Evolutionary conservation across 2,329 filamentous ascomycete species (phyloP).

Genomic region (Metarhizium album): DNA sequence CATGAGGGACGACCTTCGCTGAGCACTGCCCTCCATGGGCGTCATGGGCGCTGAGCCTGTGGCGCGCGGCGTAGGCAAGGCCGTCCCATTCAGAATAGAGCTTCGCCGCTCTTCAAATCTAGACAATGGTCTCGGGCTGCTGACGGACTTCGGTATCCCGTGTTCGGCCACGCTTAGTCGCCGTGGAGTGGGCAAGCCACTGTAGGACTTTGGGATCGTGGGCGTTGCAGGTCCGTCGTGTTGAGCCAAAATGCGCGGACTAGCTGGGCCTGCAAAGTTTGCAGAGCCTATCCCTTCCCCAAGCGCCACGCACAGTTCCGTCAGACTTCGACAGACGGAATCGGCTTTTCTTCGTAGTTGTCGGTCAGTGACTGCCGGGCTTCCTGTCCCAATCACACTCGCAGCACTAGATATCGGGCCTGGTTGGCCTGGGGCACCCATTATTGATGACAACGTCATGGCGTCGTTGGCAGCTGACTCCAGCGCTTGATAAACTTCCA

Average conservation of each 20-base stretch:
- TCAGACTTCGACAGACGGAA: constrained; percentile 83
- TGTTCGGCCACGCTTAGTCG: constrained; percentile 33
- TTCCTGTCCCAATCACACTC: constrained; percentile 45
- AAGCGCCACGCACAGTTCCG: constrained; percentile 81
- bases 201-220: constrained; percentile 31
- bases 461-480: constrained; percentile 78
- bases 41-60: constrained; percentile 28
- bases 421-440: constrained; percentile 60
- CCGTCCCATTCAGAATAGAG: constrained; percentile 33
- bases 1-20: constrained; percentile 44
- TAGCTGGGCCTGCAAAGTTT: constrained; percentile 8
- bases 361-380: constrained; percentile 57
- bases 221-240: constrained; percentile 28
- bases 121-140: constrained; percentile 37
- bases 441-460: constrained; percentile 64
- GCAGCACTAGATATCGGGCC: constrained; percentile 57
- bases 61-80: constrained; percentile 35
- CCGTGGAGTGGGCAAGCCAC: constrained; percentile 25
- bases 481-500: constrained; percentile 66
- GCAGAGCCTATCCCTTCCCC: constrained; percentile 33
- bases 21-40: constrained; percentile 24
- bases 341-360: constrained; percentile 85
- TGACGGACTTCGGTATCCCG: constrained; percentile 24
- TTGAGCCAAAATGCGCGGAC: constrained; percentile 12
- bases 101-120: constrained; percentile 43